Evolutionary conservation across 2,329 filamentous ascomycete species (phyloP).

Genomic region (Verticillium zaregamsianum): DNA sequence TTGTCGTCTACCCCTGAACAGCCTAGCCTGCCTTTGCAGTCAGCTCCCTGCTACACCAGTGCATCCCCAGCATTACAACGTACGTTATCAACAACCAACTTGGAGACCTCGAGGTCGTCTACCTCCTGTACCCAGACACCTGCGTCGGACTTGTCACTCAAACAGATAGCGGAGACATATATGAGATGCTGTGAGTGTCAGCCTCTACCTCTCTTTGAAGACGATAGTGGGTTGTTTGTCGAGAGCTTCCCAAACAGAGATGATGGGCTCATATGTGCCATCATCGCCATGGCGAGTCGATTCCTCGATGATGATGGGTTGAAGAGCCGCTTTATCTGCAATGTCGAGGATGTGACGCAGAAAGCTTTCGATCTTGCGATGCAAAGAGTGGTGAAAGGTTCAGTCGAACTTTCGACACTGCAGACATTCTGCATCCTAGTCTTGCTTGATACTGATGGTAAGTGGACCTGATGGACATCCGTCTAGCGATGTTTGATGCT

Average conservation of each 20-base stretch:
- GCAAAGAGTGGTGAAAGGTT: constrained; percentile 25
- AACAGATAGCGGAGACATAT: neutral
- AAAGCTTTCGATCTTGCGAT: constrained; percentile 15
- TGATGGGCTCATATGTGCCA: neutral
- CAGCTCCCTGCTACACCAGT: neutral
- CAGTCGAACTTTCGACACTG: constrained; percentile 29
- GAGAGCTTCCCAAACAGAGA: neutral
- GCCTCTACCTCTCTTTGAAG: neutral
- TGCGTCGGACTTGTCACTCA: neutral
- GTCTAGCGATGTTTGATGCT: neutral
- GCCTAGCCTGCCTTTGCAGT: neutral
- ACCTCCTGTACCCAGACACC: neutral
- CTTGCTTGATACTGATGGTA: constrained; percentile 4
- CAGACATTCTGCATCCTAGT: constrained; percentile 23
- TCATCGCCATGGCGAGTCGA: neutral
- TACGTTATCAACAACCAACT: neutral
- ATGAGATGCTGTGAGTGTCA: neutral
- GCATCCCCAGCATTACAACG: neutral
- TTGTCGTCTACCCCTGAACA: neutral
- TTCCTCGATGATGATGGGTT: neutral
- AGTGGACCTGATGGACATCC: neutral
- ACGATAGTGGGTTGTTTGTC: neutral
- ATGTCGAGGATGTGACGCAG: neutral
- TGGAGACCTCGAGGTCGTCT: neutral
- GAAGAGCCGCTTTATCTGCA: neutral